phyloP scores from a whole-genome alignment of 2,329 filamentous ascomycete species.

The Colletotrichum trifolii region DNA sequence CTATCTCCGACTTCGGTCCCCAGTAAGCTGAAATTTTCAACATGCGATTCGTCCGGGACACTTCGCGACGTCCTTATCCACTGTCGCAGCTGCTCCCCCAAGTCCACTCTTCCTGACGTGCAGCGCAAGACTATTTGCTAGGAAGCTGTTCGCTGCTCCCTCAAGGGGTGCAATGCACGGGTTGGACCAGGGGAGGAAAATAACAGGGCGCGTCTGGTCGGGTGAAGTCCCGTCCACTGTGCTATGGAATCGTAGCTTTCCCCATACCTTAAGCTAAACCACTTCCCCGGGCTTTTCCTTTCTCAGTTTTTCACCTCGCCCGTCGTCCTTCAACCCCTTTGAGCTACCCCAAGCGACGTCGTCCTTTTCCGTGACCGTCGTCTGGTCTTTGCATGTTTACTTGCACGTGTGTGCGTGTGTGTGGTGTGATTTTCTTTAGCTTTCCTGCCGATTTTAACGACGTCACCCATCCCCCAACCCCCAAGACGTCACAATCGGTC shows the following conservation, averaged over 20 bases:
- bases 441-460: constrained; percentile 21
- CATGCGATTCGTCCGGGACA: constrained; percentile 23
- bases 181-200: constrained; percentile 9
- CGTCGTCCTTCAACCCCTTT: neutral
- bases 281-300: constrained; percentile 13
- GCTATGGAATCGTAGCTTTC: constrained; percentile 26
- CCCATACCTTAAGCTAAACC: constrained; percentile 10
- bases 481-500: constrained; percentile 26
- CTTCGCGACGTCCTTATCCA: neutral
- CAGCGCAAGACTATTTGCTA: constrained; percentile 3
- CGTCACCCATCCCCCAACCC: constrained; percentile 17
- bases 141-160: neutral
- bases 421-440: neutral
- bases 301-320: neutral
- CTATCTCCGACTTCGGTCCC: constrained; percentile 36
- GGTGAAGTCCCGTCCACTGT: neutral
- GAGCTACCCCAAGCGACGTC: neutral
- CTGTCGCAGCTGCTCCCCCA: neutral
- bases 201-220: constrained; percentile 21
- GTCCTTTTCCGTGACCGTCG: constrained; percentile 2
- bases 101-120: constrained; percentile 16
- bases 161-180: neutral
- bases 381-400: neutral
- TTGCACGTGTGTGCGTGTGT: constrained; percentile 7
- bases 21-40: constrained; percentile 35